Base-by-base conservation (phyloP, 1,284 basidiomycete genomes). In the Trametes hirsuta region DNA sequence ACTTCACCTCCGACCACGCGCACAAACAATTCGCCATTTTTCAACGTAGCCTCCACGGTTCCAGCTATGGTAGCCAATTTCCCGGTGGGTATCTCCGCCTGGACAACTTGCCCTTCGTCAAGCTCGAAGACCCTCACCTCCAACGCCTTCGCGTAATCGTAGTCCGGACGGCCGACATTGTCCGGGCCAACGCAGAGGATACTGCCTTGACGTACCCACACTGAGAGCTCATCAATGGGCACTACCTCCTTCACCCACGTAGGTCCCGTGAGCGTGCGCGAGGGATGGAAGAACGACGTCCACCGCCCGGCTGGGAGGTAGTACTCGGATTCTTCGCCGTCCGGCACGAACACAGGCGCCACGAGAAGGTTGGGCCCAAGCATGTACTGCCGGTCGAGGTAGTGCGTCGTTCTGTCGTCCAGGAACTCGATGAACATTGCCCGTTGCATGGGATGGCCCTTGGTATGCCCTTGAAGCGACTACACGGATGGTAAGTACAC, bases 371-470 rank as follows among this genome's bases (percentile, higher is more conserved):
- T 84, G 4, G 85, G 84, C 0, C 89, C 89, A 57, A 91, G 71
- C 86, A 89, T 87, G 72, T 82, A 88, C 75, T 86, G 87, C 59
- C 81, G 78, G 72, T 91, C 88, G 39, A 91, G 82, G 68, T 80
- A 75, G 59, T 86, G 84, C 6, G 84, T 82, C 11, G 84, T 87
- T 45, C 84, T 81, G 71, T 91, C 89, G 12, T 82, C 80, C 6
- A 80, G 79, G 75, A 90, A 91, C 68, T 91, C 88, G 61, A 91
- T 70, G 74, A 91, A 85, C 87, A 91, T 91, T 11, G 88, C 84
- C 37, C 88, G 83, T 73, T 85, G 84, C 53, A 90, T 67, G 0
- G 89, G 90, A 62, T 86, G 77, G 11, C 88, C 88, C 25, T 78
- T 83, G 52, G 72, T 56, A 68, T 83, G 79, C 2, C 87, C 83